Evolutionary conservation across 1,284 basidiomycete genomes (phyloP).

Genomic region (Quambalaria eucalypti): DNA sequence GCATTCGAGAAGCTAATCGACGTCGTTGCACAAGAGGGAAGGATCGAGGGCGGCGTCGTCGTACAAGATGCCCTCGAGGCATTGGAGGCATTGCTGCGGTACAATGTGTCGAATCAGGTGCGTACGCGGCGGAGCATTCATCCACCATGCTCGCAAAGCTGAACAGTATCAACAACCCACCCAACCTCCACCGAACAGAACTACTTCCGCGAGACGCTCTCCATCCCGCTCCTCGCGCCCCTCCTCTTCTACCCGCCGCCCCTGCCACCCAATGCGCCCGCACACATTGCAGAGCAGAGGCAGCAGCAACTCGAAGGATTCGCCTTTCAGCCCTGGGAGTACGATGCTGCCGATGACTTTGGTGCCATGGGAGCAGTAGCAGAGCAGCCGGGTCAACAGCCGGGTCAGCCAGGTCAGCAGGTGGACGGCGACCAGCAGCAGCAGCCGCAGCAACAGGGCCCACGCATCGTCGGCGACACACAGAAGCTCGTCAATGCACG

Average conservation of each 20-base stretch:
- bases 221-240: conserved; percentile 70
- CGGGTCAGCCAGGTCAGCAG: background rate
- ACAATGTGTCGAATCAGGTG: conserved; percentile 92
- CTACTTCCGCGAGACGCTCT: conserved; percentile 86
- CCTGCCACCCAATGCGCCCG: conserved; percentile 46
- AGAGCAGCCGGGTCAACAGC: no score
- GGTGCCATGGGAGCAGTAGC: background rate
- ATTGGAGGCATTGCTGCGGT: conserved; percentile 73
- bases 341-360: conserved; percentile 1
- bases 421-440: conserved; percentile 1
- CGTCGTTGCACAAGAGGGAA: conserved; percentile 76
- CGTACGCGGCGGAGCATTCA: background rate
- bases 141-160: no score
- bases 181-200: conserved; percentile 55
- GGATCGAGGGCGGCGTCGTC: conserved; percentile 75
- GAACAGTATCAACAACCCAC: no score
- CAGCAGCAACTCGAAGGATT: conserved; percentile 67
- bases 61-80: conserved; percentile 77
- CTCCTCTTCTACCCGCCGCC: conserved; percentile 76
- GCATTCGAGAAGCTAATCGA: conserved; percentile 91
- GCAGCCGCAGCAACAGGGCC: background rate
- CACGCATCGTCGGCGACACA: conserved; percentile 51
- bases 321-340: conserved; percentile 80
- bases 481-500: conserved; percentile 74
- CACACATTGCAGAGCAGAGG: conserved; percentile 55